Percentiles rank a stretch among this genome's conserved stretches.
Conservation (phyloP, 2,329 filamentous ascomycete species). For the Ophiocordyceps robertsii region DNA sequence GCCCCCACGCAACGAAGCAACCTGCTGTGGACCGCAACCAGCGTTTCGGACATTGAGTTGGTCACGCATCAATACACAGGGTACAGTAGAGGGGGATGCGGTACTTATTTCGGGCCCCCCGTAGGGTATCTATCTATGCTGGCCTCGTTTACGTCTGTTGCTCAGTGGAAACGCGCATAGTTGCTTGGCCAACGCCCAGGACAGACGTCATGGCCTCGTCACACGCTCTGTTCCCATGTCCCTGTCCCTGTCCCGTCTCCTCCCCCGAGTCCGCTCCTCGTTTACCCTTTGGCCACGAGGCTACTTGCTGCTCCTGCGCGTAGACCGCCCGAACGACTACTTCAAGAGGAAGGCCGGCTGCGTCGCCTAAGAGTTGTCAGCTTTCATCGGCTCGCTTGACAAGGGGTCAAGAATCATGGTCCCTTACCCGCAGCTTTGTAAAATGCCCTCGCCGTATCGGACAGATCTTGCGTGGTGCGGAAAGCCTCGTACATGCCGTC, state of each 20-base stretch:
- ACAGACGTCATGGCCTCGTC: too few species aligned
- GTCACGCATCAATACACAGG: too few species aligned
- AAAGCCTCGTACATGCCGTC: slow-evolving; percentile 15
- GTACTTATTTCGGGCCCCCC: too few species aligned
- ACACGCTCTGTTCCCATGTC: too few species aligned
- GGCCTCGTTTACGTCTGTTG: too few species aligned
- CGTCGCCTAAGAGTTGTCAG: slow-evolving; percentile 9
- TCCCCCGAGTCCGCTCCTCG: slow-evolving; percentile 1
- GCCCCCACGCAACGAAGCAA: too few species aligned
- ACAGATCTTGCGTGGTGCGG: slow-evolving; percentile 16
- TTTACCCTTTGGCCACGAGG: slow-evolving; percentile 16
- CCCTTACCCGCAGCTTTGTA: slow-evolving; percentile 18
- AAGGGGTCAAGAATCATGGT: too few species aligned
- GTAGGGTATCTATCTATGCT: too few species aligned
- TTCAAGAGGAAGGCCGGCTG: slow-evolving; percentile 19
- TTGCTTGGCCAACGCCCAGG: not conserved
- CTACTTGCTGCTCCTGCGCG: slow-evolving; percentile 22
- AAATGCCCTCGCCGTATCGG: slow-evolving; percentile 15
- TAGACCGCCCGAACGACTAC: slow-evolving; percentile 22
- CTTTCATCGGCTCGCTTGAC: too few species aligned
- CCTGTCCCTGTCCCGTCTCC: not conserved
- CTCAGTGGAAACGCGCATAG: not conserved
- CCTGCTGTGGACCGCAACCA: too few species aligned
- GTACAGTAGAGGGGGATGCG: too few species aligned
- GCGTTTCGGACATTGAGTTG: too few species aligned